Base-by-base conservation (phyloP, 2,329 filamentous ascomycete genomes). In the Colletotrichum eleusines region DNA sequence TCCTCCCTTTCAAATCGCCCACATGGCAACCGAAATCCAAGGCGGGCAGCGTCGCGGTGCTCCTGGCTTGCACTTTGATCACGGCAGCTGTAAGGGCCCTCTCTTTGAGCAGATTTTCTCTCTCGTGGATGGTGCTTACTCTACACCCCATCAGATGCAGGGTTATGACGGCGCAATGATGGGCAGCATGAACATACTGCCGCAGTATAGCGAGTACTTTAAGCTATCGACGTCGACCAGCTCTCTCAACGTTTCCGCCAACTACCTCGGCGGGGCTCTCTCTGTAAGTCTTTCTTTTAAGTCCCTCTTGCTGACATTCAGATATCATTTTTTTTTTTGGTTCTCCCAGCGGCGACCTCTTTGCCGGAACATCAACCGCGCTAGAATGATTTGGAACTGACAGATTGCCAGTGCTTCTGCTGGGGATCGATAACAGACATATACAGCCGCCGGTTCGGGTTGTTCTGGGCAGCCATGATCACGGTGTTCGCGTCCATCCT, bases 101-200 rank as follows among this genome's bases (percentile, higher is more conserved):
- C n/a, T 5, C 3, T 1, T 9, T 11, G 2, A 38, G 1, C n/a
- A n/a, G n/a, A n/a, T n/a, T n/a, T n/a, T 20, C 11, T 9, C 0
- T 8, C 6, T 4, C 4, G 2, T 7, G 6, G 5, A 18, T 3
- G 2, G 18, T 6, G 6, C 48, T 63, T 7, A 46, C 51, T 5
- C 14, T 26, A 1, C 2, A 14, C 18, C n/a, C 33, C 3, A 23
- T 4, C n/a, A 64, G 62, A 64, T 64, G 62, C 62, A 64, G 23
- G 62, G 62, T 46, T 64, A 64, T 7, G 62, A 64, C 28, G 62
- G 50, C 14, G 62, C 62, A 3, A 64, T 64, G 62, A 64, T 64
- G 62, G 62, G 62, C 3, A 33, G 66, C 59, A 57, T 69, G 59
- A 63, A 69, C 23, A 69, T 69, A 1, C 16, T 69, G n/a, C 66